A percentile compares a stretch with the other conserved stretches of the same genome.
These are phyloP conservation scores for Fusarium buharicum DNA, from an alignment of 2,329 filamentous ascomycete genomes.

Conservation along the genomic window DNA sequence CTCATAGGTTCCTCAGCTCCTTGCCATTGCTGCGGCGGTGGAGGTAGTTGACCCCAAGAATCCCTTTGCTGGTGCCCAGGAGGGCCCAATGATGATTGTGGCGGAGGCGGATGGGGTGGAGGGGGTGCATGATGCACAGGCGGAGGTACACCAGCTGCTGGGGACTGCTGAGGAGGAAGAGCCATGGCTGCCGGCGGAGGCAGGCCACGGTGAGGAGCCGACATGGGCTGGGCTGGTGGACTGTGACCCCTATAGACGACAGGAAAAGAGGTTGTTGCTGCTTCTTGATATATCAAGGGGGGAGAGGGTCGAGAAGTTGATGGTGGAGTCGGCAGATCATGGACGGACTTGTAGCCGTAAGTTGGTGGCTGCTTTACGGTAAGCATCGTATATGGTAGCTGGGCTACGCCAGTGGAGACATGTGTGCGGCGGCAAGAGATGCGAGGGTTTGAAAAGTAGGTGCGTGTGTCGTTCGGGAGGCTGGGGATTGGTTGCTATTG, in stretches of 20 bases:
- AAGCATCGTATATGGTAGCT: conserved; percentile 63
- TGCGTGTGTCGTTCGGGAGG: conserved; percentile 18
- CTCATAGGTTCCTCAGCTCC: conserved; percentile 76
- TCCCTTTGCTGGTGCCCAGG: conserved; percentile 51
- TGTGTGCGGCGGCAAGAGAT: conserved; percentile 35
- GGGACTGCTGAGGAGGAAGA: conserved; percentile 61
- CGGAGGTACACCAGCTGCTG: conserved; percentile 42
- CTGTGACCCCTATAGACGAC: conserved; percentile 57
- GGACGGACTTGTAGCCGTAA: conserved; percentile 69
- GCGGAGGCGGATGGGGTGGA: conserved; percentile 35
- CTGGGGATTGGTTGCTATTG: conserved; percentile 30
- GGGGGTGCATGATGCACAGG: conserved; percentile 48
- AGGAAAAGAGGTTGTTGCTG: conserved; percentile 54
- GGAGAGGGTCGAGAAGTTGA: conserved; percentile 65
- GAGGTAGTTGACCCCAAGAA: conserved; percentile 66
- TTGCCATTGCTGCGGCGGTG: conserved; percentile 73
- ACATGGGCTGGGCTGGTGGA: conserved; percentile 68
- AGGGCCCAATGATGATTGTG: conserved; percentile 44
- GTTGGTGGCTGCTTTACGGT: conserved; percentile 68
- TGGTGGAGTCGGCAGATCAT: conserved; percentile 70
- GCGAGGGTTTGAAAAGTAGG: conserved; percentile 16
- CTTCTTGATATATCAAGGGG: conserved; percentile 62
- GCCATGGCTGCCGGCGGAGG: conserved; percentile 75
- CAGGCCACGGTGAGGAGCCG: conserved; percentile 74
- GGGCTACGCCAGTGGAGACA: conserved; percentile 44